Base-by-base conservation (phyloP, 1,284 basidiomycete genomes). In the Athelia sp. region DNA sequence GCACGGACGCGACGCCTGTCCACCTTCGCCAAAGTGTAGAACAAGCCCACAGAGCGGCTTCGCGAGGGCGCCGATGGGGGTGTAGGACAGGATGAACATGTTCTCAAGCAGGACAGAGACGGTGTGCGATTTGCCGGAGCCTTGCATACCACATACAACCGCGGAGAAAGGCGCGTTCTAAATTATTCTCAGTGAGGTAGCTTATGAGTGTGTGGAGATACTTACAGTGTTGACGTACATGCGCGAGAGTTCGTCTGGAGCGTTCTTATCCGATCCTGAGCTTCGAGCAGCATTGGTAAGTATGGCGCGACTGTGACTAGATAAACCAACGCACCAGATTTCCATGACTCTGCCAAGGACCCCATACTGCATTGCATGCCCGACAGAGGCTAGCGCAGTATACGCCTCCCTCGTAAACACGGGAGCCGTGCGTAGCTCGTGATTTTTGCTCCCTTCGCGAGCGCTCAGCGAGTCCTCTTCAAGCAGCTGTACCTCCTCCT, bases 121-220 rank as follows among this genome's bases (percentile, higher is more conserved):
- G 0, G 81, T 86, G 46, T 87, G 85, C 0, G 82, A 85, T 57
- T 88, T 88, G 15, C 84, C 84, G 0, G 83, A 81, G 0, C 84
- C 81, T 63, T 83, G 81, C 0, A 83, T 81, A 1, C 81, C 81
- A 43, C 81, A 83, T 4, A 83, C 72, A 18, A 79, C 56, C 0
- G 76, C 76, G 1, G 81, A 82, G 52, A 82, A 78, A 0, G 81
- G 80, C 0, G 80, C 71, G 56, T 82, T 82, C 80, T 81, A 48
- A 11, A 44, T 2, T 48, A 19, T 31, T 17, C 11, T 34, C n/a
- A 36, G 47, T 22, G 52, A 2, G 15, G 24, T 26, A 22, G 51
- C n/a, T 46, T 43, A 21, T 11, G 3, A 21, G 21, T 10, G 34
- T 2, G 21, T 43, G 18, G 40, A 21, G 21, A 43, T 10, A 43